Evolutionary conservation across 306 rosid genomes (phyloP).

Genomic region (Rosa rugosa): DNA sequence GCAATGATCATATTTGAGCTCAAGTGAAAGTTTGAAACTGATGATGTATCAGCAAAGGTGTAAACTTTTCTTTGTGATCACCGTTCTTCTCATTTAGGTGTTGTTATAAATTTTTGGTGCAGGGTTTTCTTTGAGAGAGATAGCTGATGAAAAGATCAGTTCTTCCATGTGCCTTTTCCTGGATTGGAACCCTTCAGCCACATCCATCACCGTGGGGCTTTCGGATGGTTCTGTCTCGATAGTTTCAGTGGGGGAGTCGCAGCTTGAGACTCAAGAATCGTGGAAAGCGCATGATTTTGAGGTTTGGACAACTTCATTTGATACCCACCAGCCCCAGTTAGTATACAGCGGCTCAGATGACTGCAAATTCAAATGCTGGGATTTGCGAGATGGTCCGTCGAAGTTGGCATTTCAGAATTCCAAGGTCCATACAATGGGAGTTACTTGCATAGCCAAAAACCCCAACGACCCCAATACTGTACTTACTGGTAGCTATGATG

Average conservation of each 20-base stretch:
- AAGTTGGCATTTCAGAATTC: conserved; percentile 64
- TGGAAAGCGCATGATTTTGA: conserved; percentile 97
- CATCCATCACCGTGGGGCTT: conserved; percentile 69
- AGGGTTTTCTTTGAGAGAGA: conserved; percentile 56
- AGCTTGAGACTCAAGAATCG: conserved; percentile 48
- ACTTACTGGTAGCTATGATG: conserved; percentile 84
- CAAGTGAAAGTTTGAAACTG: neutral
- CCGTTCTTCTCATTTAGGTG: conserved; percentile 2
- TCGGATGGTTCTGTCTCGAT: conserved; percentile 74
- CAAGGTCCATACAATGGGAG: conserved; percentile 81
- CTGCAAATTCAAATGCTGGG: conserved; percentile 87
- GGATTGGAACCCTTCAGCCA: conserved; percentile 79
- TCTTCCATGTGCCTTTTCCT: conserved; percentile 76
- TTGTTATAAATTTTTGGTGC: conserved; percentile 28
- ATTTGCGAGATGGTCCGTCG: conserved; percentile 65
- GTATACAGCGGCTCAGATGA: conserved; percentile 86
- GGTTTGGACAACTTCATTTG: conserved; percentile 82
- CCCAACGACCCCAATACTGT: conserved; percentile 55
- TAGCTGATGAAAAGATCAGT: conserved; percentile 51
- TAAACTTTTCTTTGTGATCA: neutral
- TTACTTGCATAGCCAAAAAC: conserved; percentile 72
- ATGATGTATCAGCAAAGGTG: neutral
- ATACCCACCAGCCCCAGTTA: conserved; percentile 73
- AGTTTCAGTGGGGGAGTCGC: conserved; percentile 58
- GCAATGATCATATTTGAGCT: neutral